Base-by-base conservation (phyloP, 352 stramenopile species). In the Pythium dissotocum region DNA sequence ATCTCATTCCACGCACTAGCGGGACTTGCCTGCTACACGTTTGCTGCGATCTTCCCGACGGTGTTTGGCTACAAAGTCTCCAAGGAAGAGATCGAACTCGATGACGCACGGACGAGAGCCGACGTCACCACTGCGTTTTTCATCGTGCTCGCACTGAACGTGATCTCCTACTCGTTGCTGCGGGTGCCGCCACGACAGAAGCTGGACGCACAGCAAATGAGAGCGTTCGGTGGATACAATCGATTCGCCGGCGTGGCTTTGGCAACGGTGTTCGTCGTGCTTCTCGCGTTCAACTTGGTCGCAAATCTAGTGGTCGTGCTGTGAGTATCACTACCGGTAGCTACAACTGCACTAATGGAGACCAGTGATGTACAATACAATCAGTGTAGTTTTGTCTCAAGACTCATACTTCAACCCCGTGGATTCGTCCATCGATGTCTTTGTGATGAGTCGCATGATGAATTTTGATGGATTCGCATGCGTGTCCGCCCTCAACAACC, bases 171-270 rank as follows among this genome's bases (percentile, higher is more conserved):
- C 4, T 32, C 51, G n/a, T 26, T 63, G 26, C 64, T 82, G 28
- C n/a, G 16, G 8, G 12, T 77, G 35, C 56, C 80, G 9, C 77
- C 77, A 12, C 56, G 69, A 9, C 77, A 85, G 59, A 85, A 85
- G 36, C 66, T 85, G 4, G 77, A 85, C 52, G 77, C 77, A 2
- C 77, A 85, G 64, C 77, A 82, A 40, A 49, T 72, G 33, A 75
- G 72, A 7, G 70, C 63, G 13, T 85, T 78, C 36, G 77, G 77
- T 14, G 77, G 77, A 9, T 91, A 87, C 72, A 89, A 80, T 13
- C 66, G 77, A 24, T 69, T 60, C 26, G 81, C 81, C 9, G 61
- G 79, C 18, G 55, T 67, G 0, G 71, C 76, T 54, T 82, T 77
- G 1, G 60, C 75, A 2, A 54, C 62, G 6, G 75, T 69, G 1